These are phyloP conservation scores for Trichomonascaceae sp. DNA, from an alignment of 1,139 yeast genomes.

Conservation along the genomic window DNA sequence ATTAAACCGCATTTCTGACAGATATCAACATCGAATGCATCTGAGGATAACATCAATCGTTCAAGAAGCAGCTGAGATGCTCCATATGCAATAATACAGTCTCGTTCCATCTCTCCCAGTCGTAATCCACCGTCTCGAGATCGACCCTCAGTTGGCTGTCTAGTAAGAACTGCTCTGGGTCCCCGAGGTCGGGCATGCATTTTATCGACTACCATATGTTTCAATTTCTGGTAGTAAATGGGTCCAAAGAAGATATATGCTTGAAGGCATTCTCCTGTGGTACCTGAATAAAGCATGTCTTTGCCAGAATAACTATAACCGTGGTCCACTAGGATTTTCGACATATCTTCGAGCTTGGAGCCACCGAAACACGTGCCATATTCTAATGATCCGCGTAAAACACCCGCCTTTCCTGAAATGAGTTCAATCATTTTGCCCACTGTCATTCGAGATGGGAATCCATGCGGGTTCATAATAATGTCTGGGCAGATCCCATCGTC, in stretches of 20 bases:
- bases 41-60: constrained; percentile 93
- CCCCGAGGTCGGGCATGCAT: constrained; percentile 99
- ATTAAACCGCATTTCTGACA: constrained; percentile 95
- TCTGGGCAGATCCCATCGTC: constrained; percentile 90
- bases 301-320: constrained; percentile 96
- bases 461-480: constrained; percentile 97
- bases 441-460: constrained; percentile 99
- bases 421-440: constrained; percentile 98
- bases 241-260: constrained; percentile 99
- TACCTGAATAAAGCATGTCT: constrained; percentile 97
- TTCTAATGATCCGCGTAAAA: constrained; percentile 80
- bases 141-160: constrained; percentile 99
- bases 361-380: constrained; percentile 99
- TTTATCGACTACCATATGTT: constrained; percentile 98
- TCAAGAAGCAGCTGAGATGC: constrained; percentile 92
- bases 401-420: constrained; percentile 97
- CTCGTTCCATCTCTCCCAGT: constrained; percentile 99
- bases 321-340: constrained; percentile 80
- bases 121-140: constrained; percentile 99
- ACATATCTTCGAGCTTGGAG: constrained; percentile 90
- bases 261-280: constrained; percentile 94
- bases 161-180: constrained; percentile 94
- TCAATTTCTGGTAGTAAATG: constrained; percentile 92
- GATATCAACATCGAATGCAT: constrained; percentile 94
- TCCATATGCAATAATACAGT: constrained; percentile 98